Evolutionary conservation across 306 rosid species (phyloP).

Genomic region (Medicago arabica): DNA sequence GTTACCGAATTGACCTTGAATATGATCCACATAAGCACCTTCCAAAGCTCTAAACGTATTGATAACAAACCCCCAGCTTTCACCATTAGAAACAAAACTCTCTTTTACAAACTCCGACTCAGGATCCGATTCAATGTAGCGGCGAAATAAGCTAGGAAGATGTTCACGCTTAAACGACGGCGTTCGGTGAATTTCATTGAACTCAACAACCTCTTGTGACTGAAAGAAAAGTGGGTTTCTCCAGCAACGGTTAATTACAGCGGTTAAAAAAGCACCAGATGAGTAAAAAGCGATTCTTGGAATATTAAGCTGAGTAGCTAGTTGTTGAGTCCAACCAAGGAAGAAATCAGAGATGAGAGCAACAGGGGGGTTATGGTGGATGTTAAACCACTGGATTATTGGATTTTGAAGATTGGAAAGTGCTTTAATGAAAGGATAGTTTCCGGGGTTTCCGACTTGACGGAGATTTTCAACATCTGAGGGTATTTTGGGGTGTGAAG

Average conservation of each 20-base stretch:
- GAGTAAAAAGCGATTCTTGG: constrained; percentile 31
- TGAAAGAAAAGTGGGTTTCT: background rate
- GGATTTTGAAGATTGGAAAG: constrained; percentile 43
- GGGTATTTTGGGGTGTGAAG: constrained; percentile 67
- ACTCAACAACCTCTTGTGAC: constrained; percentile 3
- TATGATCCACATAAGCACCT: constrained; percentile 36
- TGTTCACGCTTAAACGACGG: constrained; percentile 59
- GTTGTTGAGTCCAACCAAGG: constrained; percentile 52
- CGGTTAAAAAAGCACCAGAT: background rate
- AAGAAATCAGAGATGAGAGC: constrained; percentile 54
- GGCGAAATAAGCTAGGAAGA: constrained; percentile 47
- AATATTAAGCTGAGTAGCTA: constrained; percentile 38
- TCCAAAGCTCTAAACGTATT: constrained; percentile 55
- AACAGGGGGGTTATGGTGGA: constrained; percentile 46
- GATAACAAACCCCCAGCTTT: constrained; percentile 59
- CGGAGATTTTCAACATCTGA: constrained; percentile 54
- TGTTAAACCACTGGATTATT: constrained; percentile 42
- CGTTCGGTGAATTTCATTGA: constrained; percentile 43
- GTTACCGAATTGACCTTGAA: background rate
- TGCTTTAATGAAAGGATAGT: constrained; percentile 48
- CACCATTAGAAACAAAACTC: constrained; percentile 35
- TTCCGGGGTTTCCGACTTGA: constrained; percentile 65
- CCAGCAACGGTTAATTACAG: constrained; percentile 43
- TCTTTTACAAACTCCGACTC: constrained; percentile 52
- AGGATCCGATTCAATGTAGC: constrained; percentile 50